phyloP scores from a whole-genome alignment of 768 basidiomycete genomes.

The Suillus hirtellus region DNA sequence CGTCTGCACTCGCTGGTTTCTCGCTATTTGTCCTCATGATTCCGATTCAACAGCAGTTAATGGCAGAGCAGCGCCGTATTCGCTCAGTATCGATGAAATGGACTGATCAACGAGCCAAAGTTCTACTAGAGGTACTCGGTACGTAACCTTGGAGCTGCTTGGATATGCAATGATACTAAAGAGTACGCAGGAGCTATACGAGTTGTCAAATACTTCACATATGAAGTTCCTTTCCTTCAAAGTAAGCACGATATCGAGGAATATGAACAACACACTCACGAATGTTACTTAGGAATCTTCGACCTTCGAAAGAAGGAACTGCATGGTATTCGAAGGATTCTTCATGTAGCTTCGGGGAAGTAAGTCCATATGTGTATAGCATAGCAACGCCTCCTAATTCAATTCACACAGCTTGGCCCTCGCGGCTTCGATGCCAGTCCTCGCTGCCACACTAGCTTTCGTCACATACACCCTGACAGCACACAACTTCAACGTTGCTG shows the following conservation, averaged over 20 bases:
- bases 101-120: too few species aligned
- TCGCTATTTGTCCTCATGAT: too few species aligned
- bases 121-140: too few species aligned
- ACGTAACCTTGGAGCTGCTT: too few species aligned
- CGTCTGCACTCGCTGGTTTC: too few species aligned
- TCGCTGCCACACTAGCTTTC: constrained; percentile 67
- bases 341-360: neutral
- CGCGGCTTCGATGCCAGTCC: constrained; percentile 59
- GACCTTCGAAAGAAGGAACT: constrained; percentile 1
- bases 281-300: constrained; percentile 35
- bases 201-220: constrained; percentile 76
- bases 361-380: neutral
- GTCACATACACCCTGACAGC: constrained; percentile 61
- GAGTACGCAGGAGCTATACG: constrained; percentile 53
- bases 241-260: constrained; percentile 39
- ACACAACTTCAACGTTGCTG: constrained; percentile 57
- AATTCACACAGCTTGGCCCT: constrained; percentile 29
- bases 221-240: constrained; percentile 66
- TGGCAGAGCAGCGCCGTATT: too few species aligned
- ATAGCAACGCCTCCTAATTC: neutral
- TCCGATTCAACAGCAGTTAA: too few species aligned
- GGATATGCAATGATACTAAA: neutral
- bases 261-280: constrained; percentile 2
- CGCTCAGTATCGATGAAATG: too few species aligned
- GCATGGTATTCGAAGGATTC: constrained; percentile 1